Evolutionary conservation across 768 basidiomycete species (phyloP), one percentile per base, ranked within the genome.

Genomic region (Dioszegia crocea): DNA sequence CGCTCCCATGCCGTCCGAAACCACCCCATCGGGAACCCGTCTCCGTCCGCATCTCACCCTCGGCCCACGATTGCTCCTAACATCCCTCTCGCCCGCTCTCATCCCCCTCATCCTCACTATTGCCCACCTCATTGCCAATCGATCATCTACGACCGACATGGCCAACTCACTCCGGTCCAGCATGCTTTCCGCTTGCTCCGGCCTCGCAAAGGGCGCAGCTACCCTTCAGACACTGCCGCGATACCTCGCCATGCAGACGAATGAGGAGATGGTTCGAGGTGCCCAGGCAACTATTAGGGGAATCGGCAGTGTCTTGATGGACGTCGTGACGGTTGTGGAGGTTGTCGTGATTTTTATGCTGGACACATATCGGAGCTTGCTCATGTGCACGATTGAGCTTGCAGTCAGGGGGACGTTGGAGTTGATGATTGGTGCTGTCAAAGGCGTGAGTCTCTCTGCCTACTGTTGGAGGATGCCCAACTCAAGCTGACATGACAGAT

Each of bases 331-430:
- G 0, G 80, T 85, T 36, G 87, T 94, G 84, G 90, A 96, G 73
- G 85, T 82, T 0, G 83, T 93, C 68, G 86, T 92, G 78, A 91
- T 89, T 68, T 97, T 98, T 77, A 83, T 96, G 63, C 83, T 98
- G 64, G 88, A 91, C 77, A 84, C 87, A 45, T 98, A 96, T 73
- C 87, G 92, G 39, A 93, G 91, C 2, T 88, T 93, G 2, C 86
- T 94, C 70, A 82, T 99, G 52, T 99, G 94, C 76, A 91, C 96
- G 66, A 79, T 96, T 63, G 91, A 98, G 76, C 82, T 98, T 43
- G 85, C 89, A 23, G 84, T 99, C 10, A 82, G 85, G 27, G 91
- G 91, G 17, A 86, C 83, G 5, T 80, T 99, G 51, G 82, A 84
- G 24, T 79, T 97, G 55, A 79, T 96, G 45, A 89, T 96, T 49